Evolutionary conservation across 139 green algal species (phyloP).

Genomic region (Haematococcus sp.): DNA sequence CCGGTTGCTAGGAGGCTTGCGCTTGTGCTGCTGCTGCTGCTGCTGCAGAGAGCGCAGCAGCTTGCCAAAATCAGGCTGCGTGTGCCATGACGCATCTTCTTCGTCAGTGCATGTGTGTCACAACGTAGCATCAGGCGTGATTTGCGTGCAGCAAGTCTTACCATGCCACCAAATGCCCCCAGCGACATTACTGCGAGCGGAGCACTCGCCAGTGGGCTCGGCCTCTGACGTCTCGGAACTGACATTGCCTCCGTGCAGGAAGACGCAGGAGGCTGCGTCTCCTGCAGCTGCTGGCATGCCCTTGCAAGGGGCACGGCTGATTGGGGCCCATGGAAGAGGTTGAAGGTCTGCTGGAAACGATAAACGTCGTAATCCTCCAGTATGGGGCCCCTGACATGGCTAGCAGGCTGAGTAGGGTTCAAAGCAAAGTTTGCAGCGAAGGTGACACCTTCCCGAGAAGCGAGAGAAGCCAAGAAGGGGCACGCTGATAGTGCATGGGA

Average conservation of each 20-base stretch:
- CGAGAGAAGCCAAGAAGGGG: conserved; percentile 16
- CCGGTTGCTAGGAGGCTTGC: background rate
- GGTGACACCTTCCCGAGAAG: background rate
- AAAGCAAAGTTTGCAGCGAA: conserved; percentile 20
- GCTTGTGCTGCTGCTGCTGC: background rate
- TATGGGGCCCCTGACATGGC: background rate
- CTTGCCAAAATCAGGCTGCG: conserved; percentile 33
- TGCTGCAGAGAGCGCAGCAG: conserved; percentile 17
- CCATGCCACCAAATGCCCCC: conserved; percentile 1
- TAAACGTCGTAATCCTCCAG: conserved; percentile 26
- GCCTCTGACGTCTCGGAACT: background rate
- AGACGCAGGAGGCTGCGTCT: background rate
- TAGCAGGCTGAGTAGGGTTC: conserved; percentile 10
- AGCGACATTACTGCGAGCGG: conserved; percentile 15
- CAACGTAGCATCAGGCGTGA: background rate
- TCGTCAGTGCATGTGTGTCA: too few relatives aligned
- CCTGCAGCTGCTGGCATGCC: background rate
- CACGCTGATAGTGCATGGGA: background rate
- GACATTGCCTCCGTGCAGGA: background rate
- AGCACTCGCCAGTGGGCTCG: background rate
- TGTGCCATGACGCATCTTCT: background rate
- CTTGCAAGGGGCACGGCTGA: conserved; percentile 51
- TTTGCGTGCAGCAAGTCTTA: conserved; percentile 8
- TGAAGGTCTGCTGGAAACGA: conserved; percentile 26
- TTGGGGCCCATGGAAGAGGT: conserved; percentile 54